Evolutionary conservation across 768 basidiomycete genomes (phyloP).

Genomic region (Guyanaporus albipodus): DNA sequence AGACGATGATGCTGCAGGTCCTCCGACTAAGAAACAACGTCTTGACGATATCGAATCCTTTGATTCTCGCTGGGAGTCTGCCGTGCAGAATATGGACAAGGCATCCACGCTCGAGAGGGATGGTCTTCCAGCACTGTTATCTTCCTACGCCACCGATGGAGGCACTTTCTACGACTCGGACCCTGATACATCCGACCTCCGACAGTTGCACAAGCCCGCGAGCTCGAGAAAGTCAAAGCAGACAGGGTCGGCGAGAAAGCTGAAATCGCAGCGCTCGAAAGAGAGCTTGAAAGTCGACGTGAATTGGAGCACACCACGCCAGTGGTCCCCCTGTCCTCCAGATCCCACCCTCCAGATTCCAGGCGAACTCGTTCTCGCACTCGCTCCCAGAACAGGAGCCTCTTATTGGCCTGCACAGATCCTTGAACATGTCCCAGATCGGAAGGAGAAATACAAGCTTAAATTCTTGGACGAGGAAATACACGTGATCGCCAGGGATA

Average conservation of each 20-base stretch:
- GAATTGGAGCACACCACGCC: slow-evolving; percentile 2
- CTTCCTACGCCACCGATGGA: slow-evolving; percentile 23
- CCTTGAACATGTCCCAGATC: slow-evolving; percentile 40
- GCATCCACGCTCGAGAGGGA: slow-evolving; percentile 43
- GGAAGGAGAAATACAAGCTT: slow-evolving; percentile 49
- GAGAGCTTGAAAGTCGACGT: slow-evolving; percentile 14
- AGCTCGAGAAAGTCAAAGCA: slow-evolving; percentile 7
- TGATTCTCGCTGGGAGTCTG: slow-evolving; percentile 44
- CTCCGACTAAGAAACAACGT: slow-evolving; percentile 47
- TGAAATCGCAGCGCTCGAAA: slow-evolving; percentile 15
- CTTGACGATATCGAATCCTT: slow-evolving; percentile 25
- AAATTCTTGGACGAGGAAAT: slow-evolving; percentile 54
- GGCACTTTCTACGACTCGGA: slow-evolving; percentile 25
- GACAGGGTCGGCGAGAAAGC: slow-evolving; percentile 11
- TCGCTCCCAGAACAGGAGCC: slow-evolving; percentile 26
- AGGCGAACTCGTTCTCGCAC: slow-evolving; percentile 63
- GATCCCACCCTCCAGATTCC: slow-evolving; percentile 56
- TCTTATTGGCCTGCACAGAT: slow-evolving; percentile 69
- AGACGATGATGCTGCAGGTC: slow-evolving; percentile 16
- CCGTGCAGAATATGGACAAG: slow-evolving; percentile 43
- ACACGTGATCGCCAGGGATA: slow-evolving; percentile 40
- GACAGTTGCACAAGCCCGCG: background rate
- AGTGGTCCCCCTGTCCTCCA: slow-evolving; percentile 40
- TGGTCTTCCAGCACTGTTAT: slow-evolving; percentile 43
- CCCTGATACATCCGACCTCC: slow-evolving; percentile 11